Conservation (phyloP, 805 yeast genomes). For the Starmera dryadoides region DNA sequence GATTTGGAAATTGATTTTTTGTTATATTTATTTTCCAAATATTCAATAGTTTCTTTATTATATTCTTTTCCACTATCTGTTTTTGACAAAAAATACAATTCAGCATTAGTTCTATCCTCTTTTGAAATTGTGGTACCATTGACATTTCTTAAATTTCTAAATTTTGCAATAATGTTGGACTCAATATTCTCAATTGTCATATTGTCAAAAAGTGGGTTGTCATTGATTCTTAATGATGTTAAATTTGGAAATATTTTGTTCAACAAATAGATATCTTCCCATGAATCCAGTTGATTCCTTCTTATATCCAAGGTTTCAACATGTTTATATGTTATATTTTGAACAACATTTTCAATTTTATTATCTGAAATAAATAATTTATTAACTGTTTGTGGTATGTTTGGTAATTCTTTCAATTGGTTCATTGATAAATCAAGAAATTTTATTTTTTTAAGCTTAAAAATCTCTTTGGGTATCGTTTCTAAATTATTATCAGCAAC, state of each 20-base stretch:
- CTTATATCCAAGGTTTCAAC: constrained; percentile 41
- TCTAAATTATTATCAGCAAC: background rate
- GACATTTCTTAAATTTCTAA: constrained; percentile 30
- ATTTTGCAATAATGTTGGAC: constrained; percentile 39
- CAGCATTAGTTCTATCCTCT: constrained; percentile 55
- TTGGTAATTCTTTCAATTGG: constrained; percentile 12
- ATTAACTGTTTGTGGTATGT: constrained; percentile 22
- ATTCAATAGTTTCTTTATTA: constrained; percentile 31
- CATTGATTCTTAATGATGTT: constrained; percentile 37
- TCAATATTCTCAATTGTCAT: constrained; percentile 16
- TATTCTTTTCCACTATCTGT: constrained; percentile 27
- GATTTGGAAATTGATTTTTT: constrained; percentile 1
- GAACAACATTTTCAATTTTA: too few relatives aligned
- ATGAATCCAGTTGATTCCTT: constrained; percentile 36
- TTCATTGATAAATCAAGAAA: constrained; percentile 38
- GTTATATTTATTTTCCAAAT: constrained; percentile 31
- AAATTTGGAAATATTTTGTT: constrained; percentile 33
- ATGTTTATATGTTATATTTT: too few relatives aligned
- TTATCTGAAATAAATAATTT: constrained; percentile 1
- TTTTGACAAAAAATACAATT: constrained; percentile 54
- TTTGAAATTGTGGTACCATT: constrained; percentile 49
- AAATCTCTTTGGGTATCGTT: background rate
- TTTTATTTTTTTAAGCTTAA: constrained; percentile 1
- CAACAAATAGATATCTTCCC: constrained; percentile 44
- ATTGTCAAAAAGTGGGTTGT: constrained; percentile 40